phyloP scores from a whole-genome alignment of 371 early-diverging fungal genomes.

The Mortierella sp. region DNA sequence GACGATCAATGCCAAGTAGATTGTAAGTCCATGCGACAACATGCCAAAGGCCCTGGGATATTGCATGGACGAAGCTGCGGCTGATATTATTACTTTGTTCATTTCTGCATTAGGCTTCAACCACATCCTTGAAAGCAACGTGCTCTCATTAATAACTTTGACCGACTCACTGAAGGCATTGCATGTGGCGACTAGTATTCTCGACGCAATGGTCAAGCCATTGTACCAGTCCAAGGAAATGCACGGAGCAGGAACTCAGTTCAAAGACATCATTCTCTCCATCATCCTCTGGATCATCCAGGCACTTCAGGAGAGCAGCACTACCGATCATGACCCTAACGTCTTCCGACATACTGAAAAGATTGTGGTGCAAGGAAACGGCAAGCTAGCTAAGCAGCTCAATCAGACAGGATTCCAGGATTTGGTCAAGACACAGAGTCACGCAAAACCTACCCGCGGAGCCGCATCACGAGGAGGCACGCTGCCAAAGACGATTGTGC shows the following conservation, averaged over 20 bases:
- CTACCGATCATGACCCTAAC: neutral
- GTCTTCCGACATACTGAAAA: neutral
- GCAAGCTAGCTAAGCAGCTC: constrained; percentile 28
- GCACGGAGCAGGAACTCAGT: constrained; percentile 28
- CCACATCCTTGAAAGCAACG: constrained; percentile 35
- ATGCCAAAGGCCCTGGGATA: neutral
- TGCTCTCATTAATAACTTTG: constrained; percentile 27
- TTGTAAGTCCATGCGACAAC: constrained; percentile 20
- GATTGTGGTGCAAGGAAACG: constrained; percentile 23
- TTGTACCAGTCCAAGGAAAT: constrained; percentile 28
- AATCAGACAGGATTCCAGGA: constrained; percentile 37
- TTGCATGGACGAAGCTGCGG: neutral
- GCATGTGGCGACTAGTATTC: constrained; percentile 51
- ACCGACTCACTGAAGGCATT: constrained; percentile 48
- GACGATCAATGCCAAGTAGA: constrained; percentile 38
- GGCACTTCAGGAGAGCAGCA: constrained; percentile 33
- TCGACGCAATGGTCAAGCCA: constrained; percentile 49
- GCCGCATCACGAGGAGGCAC: constrained; percentile 44
- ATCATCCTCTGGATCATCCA: constrained; percentile 52
- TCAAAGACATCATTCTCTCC: constrained; percentile 39
- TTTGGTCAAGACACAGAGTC: constrained; percentile 25
- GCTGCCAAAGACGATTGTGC: constrained; percentile 43
- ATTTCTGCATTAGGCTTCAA: constrained; percentile 32
- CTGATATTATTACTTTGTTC: neutral
- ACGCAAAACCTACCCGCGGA: constrained; percentile 30